A percentile compares a stretch with the other conserved stretches of the same genome.
Conservation (phyloP, 1,139 yeast genomes). For the Nadsonia starkeyi-henricii region DNA sequence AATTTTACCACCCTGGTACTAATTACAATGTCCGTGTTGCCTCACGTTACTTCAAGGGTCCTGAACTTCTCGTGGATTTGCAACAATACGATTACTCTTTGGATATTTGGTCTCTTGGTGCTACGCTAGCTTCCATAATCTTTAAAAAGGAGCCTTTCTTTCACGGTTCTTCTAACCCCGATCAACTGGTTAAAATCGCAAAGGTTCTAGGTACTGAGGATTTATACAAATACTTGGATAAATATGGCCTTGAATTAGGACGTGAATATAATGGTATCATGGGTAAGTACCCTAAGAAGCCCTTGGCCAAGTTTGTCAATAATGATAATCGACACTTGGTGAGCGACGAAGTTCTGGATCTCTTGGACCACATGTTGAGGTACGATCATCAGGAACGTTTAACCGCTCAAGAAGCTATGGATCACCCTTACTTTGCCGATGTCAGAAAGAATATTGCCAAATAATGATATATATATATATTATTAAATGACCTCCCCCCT, state of each 20-base stretch:
- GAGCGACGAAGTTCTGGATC: conserved; percentile 60
- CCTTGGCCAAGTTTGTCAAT: conserved; percentile 78
- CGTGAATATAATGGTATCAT: conserved; percentile 68
- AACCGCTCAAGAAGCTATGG: conserved; percentile 93
- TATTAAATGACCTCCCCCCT: no score
- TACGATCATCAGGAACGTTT: conserved; percentile 93
- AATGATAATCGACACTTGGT: conserved; percentile 60
- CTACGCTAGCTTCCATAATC: conserved; percentile 94
- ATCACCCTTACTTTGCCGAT: conserved; percentile 55
- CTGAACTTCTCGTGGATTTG: conserved; percentile 86
- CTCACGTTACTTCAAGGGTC: conserved; percentile 95
- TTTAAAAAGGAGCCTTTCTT: conserved; percentile 95
- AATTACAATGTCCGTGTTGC: conserved; percentile 97
- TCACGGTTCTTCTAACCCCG: conserved; percentile 92
- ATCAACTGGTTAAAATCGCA: conserved; percentile 90
- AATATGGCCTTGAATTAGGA: conserved; percentile 64
- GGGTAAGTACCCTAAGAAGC: conserved; percentile 66
- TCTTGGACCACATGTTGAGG: conserved; percentile 67
- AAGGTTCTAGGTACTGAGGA: conserved; percentile 86
- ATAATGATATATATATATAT: background rate
- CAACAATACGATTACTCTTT: conserved; percentile 89
- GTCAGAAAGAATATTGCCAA: conserved; percentile 13
- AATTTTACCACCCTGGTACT: conserved; percentile 87
- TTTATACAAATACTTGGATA: conserved; percentile 54
- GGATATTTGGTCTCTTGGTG: conserved; percentile 95